Base-by-base conservation (phyloP, 352 stramenopile species). In the Phytophthora podocarpi region DNA sequence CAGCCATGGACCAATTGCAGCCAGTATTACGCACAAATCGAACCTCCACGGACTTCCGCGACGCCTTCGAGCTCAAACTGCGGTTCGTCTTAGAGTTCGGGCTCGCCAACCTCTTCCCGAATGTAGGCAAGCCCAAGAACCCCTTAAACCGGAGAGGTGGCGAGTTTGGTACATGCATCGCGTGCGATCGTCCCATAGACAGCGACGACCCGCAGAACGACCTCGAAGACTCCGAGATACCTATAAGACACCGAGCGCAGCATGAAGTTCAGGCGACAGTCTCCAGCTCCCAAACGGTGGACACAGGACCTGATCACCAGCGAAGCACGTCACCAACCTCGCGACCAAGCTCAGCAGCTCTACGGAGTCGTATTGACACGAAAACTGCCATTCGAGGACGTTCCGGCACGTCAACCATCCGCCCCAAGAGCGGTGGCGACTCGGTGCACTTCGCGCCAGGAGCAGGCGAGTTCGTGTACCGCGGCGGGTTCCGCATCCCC, bases 81-180 rank as follows among this genome's bases (percentile, higher is more conserved):
- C 46, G 60, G 6, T 87, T 85, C 35, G 74, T 90, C 8, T 34
- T 90, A 0, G 72, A 75, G 46, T 88, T 86, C 31, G 78, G 80
- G 1, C 70, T 90, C 20, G 74, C 78, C 8, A 88, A 90, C 24
- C 48, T 90, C 4, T 90, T 90, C 34, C 76, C 80, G 0, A 90
- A 87, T 40, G 35, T 59, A 0, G 78, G 74, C 1, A 64, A 71
- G 16, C 66, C 71, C 2, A 70, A 60, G 18, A 70, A 78, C 20
- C 61, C 76, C 1, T 54, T 64, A 8, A 64, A 30, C 35, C 74
- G 70, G 20, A 40, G 72, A 8, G 42, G 60, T 3, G 61, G 65
- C 0, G 49, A 75, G n/a, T 54, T 77, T 6, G 76, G 78, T 0
- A 88, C 80, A 4, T 90, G 80, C 39, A 87, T 90, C 16, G 80